phyloP scores from a whole-genome alignment of 805 yeast species.

The Wickerhamiella spandovensis region DNA sequence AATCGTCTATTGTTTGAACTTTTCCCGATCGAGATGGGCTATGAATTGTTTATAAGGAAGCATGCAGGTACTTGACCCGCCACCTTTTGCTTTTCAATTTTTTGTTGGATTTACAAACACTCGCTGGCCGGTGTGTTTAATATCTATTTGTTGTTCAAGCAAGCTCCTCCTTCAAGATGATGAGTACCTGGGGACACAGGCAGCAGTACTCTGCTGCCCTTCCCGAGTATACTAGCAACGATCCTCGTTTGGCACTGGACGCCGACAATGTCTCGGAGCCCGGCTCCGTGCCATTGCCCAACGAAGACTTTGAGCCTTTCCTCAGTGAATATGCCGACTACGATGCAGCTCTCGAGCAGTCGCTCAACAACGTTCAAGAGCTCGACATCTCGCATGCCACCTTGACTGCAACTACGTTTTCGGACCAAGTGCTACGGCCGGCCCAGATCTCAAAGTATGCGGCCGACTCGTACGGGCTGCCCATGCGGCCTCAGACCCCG shows the following conservation, averaged over 20 bases:
- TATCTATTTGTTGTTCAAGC: background rate
- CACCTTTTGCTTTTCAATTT: background rate
- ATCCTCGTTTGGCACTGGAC: constrained; percentile 6
- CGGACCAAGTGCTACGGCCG: background rate
- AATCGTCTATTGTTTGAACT: background rate
- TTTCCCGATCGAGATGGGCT: background rate
- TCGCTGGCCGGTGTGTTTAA: background rate
- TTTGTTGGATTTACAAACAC: background rate
- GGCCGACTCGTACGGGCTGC: background rate
- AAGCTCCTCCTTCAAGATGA: no score
- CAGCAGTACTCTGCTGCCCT: background rate
- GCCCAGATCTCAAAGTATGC: background rate
- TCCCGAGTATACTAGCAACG: background rate
- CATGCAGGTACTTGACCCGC: background rate
- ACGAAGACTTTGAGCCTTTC: constrained; percentile 38
- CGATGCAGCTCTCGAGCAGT: constrained; percentile 42
- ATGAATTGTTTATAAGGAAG: background rate
- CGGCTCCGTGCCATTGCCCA: constrained; percentile 34
- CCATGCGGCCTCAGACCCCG: background rate
- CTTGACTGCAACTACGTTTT: background rate
- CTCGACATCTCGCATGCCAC: constrained; percentile 41
- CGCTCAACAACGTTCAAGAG: constrained; percentile 40
- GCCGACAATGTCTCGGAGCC: constrained; percentile 18
- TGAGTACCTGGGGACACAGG: background rate
- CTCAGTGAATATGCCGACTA: constrained; percentile 31